Base-by-base conservation (phyloP, 1,284 basidiomycete genomes). In the Termitomyces sp. region DNA sequence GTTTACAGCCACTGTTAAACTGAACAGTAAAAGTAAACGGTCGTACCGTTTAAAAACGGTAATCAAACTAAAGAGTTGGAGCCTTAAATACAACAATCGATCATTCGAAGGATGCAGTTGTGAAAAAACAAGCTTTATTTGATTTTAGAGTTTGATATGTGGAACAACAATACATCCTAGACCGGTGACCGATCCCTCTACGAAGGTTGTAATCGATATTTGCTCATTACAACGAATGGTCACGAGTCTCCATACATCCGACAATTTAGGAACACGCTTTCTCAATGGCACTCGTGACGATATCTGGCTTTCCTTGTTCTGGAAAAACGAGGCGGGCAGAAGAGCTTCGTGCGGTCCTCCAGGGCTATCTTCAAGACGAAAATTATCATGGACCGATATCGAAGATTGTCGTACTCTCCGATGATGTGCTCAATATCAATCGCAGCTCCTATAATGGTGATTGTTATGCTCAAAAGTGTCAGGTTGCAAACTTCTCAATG, bases 231-330 rank as follows among this genome's bases (percentile, higher is more conserved):
- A n/a, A n/a, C n/a, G n/a, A n/a, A n/a, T n/a, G n/a, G n/a, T n/a
- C n/a, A n/a, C n/a, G n/a, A n/a, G n/a, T n/a, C n/a, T n/a, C n/a
- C n/a, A n/a, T n/a, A n/a, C n/a, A n/a, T n/a, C n/a, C n/a, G n/a
- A n/a, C n/a, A n/a, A n/a, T n/a, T n/a, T 24, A 19, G 7, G 7
- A 12, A 13, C 6, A 41, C 17, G 9, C 2, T 13, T 33, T 33
- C 5, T 40, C 47, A 98, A 98, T 98, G 95, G 94, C 95, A n/a
- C 80, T 98, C 51, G 77, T 99, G 61, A 95, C 94, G 2, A 78
- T 98, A 40, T 84, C 90, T n/a, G 96, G 96, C 9, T 94, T 83
- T 70, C 95, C 96, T 0, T 86, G 80, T 63, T 88, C 89, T 41
- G 95, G 96, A 53, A 98, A 98, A 70, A 83, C 89, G 0, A 77